phyloP scores from a whole-genome alignment of 1,284 basidiomycete genomes.

The Apiotrichum montevideense region DNA sequence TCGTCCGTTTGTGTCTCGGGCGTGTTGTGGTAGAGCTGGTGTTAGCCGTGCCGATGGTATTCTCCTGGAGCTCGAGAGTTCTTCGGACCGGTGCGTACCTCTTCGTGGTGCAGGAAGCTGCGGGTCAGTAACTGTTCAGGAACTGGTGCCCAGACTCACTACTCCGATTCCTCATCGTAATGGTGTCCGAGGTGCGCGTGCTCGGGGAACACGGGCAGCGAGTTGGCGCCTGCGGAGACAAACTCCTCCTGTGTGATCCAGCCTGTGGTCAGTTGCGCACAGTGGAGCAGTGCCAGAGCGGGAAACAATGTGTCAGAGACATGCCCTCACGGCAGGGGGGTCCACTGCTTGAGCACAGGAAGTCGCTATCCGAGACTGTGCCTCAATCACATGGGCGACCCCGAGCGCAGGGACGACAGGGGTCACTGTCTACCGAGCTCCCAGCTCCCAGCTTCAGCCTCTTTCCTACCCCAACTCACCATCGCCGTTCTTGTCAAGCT shows the following conservation, averaged over 20 bases:
- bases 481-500: constrained; percentile 73
- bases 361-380: too few relatives aligned
- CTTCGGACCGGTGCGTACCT: constrained; percentile 37
- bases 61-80: too few relatives aligned
- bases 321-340: too few relatives aligned
- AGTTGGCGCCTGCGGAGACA: constrained; percentile 62
- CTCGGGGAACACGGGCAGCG: constrained; percentile 79
- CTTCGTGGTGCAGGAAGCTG: constrained; percentile 84
- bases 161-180: constrained; percentile 51
- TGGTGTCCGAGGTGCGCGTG: constrained; percentile 77
- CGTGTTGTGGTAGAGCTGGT: constrained; percentile 80
- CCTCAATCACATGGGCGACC: too few relatives aligned
- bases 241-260: constrained; percentile 75
- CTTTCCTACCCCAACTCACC: constrained; percentile 39
- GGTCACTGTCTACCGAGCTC: too few relatives aligned
- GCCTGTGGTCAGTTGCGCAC: constrained; percentile 34
- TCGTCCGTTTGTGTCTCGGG: constrained; percentile 96
- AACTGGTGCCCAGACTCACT: constrained; percentile 34
- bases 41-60: not conserved
- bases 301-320: not conserved
- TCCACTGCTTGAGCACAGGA: too few relatives aligned
- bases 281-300: not conserved
- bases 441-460: not conserved
- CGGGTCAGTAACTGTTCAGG: not conserved
- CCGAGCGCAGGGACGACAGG: too few relatives aligned